A percentile compares a stretch with the other conserved stretches of the same genome.
These are phyloP conservation scores for Imleria badia DNA, from an alignment of 768 basidiomycete species.

Conservation along the genomic window DNA sequence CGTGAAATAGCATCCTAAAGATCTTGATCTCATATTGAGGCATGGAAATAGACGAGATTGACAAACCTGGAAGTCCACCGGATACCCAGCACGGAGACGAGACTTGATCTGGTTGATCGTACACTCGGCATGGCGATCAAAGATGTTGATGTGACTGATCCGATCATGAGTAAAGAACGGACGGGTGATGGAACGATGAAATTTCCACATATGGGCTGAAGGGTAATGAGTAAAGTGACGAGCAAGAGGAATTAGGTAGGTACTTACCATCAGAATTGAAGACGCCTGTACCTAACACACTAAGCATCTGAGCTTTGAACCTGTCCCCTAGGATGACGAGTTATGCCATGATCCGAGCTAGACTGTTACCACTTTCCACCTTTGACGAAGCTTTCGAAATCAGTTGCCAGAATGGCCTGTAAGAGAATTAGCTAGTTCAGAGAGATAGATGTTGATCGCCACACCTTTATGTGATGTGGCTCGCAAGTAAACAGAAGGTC, in stretches of 20 bases:
- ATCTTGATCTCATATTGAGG: background rate
- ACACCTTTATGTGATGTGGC: constrained; percentile 54
- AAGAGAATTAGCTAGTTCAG: background rate
- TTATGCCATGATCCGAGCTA: background rate
- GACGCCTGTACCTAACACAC: constrained; percentile 61
- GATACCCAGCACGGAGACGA: constrained; percentile 47
- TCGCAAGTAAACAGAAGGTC: constrained; percentile 47
- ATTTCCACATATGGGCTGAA: constrained; percentile 53
- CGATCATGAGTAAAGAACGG: constrained; percentile 63
- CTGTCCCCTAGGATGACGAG: constrained; percentile 19
- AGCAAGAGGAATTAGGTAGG: background rate
- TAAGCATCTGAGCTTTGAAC: constrained; percentile 44
- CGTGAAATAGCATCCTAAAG: constrained; percentile 54
- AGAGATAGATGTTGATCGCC: background rate
- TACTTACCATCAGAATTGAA: constrained; percentile 65
- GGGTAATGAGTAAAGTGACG: constrained; percentile 8
- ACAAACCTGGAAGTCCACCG: constrained; percentile 58
- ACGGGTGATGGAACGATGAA: constrained; percentile 63
- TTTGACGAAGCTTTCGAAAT: constrained; percentile 61
- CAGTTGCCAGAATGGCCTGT: constrained; percentile 50
- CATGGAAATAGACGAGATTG: background rate
- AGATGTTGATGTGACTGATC: constrained; percentile 59
- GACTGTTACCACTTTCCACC: constrained; percentile 32
- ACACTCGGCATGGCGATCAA: constrained; percentile 52
- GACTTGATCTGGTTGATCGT: constrained; percentile 45